Evolutionary conservation across 2,329 filamentous ascomycete genomes (phyloP), one percentile per base, ranked within the genome.

Genomic region (Talaromyces verruculosus): DNA sequence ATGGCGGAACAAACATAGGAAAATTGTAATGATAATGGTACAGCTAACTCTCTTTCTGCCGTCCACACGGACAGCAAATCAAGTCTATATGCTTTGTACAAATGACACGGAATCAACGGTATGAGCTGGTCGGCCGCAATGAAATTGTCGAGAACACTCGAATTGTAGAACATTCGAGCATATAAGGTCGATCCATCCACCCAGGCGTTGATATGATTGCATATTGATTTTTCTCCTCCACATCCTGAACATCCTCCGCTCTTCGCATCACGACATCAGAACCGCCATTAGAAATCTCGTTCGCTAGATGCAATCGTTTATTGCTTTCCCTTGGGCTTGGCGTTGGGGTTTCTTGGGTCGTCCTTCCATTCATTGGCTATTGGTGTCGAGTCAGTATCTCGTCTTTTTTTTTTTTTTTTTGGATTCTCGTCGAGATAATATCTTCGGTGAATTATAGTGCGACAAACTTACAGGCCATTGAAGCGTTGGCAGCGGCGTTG

Each of bases 361-460:
- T 97, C 96, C 89, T 93, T 96, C 88, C 87, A 97, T 84, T 98
- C 92, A 74, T 91, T 91, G 84, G 88, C 94, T 98, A 61, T 59
- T 49, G 17, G n/a, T 30, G 11, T 51, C 22, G 53, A 57, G n/a
- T 51, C 5, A 41, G 35, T 22, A 22, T 62, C 33, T 10, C 25
- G 30, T n/a, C 17, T 3, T 19, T 15, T 3, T 2, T 25, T 25
- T 25, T 25, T 25, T 4, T 25, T 25, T 25, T 25, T 25, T 4
- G 22, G 25, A 28, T 11, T 19, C 22, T 57, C 22, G 4, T 30
- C 15, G 19, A 33, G 33, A 51, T 47, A 15, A 45, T 30, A 11
- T 10, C 13, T 33, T 7, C 17, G 57, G 25, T 17, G 30, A 8
- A 33, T 15, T 19, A 19, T 30, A 17, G 15, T 7, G n/a, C 51